Percentiles rank a stretch among this genome's conserved stretches.
Evolutionary conservation across 768 basidiomycete species (phyloP).

Genomic region (Leccinellum luteum): DNA sequence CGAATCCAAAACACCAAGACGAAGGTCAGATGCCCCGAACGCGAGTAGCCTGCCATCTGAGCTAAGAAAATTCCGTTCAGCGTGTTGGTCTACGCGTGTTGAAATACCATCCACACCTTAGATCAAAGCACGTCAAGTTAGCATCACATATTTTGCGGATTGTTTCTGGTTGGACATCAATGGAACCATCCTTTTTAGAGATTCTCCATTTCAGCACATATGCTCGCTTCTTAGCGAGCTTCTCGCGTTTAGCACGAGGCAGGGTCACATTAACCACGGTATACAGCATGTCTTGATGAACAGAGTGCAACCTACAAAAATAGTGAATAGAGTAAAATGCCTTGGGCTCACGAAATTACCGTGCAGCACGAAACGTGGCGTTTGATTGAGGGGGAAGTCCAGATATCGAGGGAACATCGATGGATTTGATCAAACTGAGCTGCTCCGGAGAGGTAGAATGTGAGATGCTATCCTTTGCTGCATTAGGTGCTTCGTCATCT

Average conservation of each 20-base stretch:
- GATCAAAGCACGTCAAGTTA: constrained; percentile 82
- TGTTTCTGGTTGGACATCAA: constrained; percentile 49
- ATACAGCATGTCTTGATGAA: constrained; percentile 53
- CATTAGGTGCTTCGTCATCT: neutral
- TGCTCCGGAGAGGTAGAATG: constrained; percentile 20
- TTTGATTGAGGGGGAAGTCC: constrained; percentile 43
- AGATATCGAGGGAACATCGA: constrained; percentile 52
- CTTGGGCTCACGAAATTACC: constrained; percentile 33
- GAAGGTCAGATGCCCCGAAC: constrained; percentile 84
- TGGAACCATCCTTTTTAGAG: constrained; percentile 60
- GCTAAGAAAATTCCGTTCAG: constrained; percentile 39
- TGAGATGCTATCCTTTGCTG: constrained; percentile 28
- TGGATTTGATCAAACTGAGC: constrained; percentile 46
- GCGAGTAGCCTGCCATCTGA: constrained; percentile 79
- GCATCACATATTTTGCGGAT: constrained; percentile 73
- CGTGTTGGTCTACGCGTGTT: constrained; percentile 2
- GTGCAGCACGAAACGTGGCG: constrained; percentile 60
- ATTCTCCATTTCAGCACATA: constrained; percentile 76
- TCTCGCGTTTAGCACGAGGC: constrained; percentile 54
- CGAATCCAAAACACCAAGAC: constrained; percentile 81
- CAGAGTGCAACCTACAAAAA: constrained; percentile 53
- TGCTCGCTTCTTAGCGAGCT: constrained; percentile 53
- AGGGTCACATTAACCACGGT: constrained; percentile 69
- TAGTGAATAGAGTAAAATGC: constrained; percentile 6
- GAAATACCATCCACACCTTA: constrained; percentile 55